A percentile compares a stretch with the other conserved stretches of the same genome.
These are phyloP conservation scores for Trichoderma endophyticum DNA, from an alignment of 2,329 filamentous ascomycete species.

Conservation along the genomic window DNA sequence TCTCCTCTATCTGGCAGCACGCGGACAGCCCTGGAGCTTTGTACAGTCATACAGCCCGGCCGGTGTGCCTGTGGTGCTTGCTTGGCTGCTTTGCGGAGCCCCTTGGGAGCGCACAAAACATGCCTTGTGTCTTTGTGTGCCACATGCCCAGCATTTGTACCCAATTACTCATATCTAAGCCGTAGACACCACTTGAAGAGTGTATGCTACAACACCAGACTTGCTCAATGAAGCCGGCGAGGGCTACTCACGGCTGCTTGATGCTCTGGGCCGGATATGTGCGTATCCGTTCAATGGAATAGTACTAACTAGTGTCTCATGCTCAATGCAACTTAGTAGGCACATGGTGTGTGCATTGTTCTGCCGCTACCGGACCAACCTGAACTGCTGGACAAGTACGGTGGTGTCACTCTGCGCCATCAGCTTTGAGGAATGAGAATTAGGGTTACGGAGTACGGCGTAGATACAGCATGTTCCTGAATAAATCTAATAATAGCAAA, in stretches of 20 bases:
- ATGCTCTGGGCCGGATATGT: not conserved
- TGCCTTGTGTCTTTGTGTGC: not conserved
- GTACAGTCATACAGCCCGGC: not conserved
- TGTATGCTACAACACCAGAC: not conserved
- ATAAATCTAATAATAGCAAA: not conserved
- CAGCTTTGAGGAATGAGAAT: not conserved
- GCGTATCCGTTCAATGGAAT: conserved; percentile 15
- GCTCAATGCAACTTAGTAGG: not conserved
- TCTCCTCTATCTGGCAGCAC: not conserved
- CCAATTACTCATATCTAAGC: not conserved
- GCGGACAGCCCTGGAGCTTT: not conserved
- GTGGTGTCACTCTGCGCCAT: not conserved
- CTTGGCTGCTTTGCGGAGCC: not conserved
- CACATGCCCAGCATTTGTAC: not conserved
- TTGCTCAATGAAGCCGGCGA: not conserved
- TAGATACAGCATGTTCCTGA: not conserved
- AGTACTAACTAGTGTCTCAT: not conserved
- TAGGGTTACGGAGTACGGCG: not conserved
- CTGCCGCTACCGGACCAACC: not conserved
- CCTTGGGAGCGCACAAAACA: not conserved
- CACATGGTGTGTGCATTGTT: not conserved
- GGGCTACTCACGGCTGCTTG: not conserved
- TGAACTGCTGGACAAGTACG: not conserved
- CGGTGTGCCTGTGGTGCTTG: not conserved
- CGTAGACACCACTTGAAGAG: not conserved